Percentiles rank a stretch among this genome's conserved stretches.
Conservation (phyloP, 768 basidiomycete genomes). For the Dentipellis sp. region DNA sequence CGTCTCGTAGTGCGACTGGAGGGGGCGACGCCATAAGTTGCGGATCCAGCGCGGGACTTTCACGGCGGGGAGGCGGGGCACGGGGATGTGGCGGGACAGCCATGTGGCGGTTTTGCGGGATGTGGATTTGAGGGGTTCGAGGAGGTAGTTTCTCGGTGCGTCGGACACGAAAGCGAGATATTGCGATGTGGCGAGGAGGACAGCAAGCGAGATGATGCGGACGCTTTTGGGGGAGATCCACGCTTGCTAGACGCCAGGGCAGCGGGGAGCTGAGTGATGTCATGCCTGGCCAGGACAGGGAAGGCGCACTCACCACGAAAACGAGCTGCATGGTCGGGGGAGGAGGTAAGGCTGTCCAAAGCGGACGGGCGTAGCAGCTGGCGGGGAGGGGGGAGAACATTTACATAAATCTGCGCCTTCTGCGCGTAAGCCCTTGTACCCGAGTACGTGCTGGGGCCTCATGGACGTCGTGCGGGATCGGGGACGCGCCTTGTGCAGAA, state of each 20-base stretch:
- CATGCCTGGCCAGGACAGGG: background rate
- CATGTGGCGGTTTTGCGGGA: background rate
- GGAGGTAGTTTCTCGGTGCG: background rate
- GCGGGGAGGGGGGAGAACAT: background rate
- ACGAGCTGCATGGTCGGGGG: background rate
- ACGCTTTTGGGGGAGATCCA: background rate
- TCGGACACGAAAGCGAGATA: background rate
- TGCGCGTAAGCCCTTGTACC: background rate
- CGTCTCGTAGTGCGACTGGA: slow-evolving; percentile 15
- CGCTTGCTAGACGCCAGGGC: background rate
- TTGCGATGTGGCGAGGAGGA: background rate
- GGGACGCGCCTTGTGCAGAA: no score
- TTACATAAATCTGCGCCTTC: background rate
- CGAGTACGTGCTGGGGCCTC: background rate
- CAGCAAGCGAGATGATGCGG: background rate
- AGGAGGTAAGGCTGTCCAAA: background rate
- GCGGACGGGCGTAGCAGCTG: background rate
- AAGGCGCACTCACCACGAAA: background rate
- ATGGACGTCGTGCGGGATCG: background rate
- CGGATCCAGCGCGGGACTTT: background rate
- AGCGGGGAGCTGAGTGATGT: background rate
- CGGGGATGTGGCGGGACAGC: background rate
- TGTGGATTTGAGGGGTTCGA: background rate
- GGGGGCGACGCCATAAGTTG: slow-evolving; percentile 2
- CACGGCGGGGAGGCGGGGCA: background rate